phyloP scores from a whole-genome alignment of 176 grass and related monocot species.

The Secale cereale region DNA sequence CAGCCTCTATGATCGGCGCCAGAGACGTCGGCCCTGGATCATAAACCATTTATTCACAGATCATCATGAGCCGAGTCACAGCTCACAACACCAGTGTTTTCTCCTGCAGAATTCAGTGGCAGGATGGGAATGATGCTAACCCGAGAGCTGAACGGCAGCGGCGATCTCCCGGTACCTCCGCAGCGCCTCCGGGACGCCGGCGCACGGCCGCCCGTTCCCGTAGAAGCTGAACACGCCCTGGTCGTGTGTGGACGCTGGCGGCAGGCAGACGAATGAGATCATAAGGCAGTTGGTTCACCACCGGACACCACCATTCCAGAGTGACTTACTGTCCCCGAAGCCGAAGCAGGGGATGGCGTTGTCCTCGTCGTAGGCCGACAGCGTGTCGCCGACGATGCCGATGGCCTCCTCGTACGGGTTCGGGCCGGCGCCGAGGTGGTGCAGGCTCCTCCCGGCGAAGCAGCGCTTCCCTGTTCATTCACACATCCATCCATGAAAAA shows the following conservation, averaged over 20 bases:
- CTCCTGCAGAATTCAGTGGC: neutral
- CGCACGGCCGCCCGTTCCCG: conserved; percentile 23
- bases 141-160: conserved; percentile 33
- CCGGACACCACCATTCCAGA: too few species aligned
- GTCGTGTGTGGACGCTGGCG: conserved; percentile 50
- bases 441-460: conserved; percentile 40
- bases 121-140: conserved; percentile 12
- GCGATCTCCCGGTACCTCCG: conserved; percentile 51
- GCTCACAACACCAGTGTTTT: neutral
- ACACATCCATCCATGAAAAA: neutral
- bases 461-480: conserved; percentile 28
- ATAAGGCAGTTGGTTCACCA: neutral
- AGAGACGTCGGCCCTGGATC: conserved; percentile 67
- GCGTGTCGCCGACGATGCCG: conserved; percentile 24
- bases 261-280: neutral
- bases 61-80: neutral
- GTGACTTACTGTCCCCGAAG: conserved; percentile 44
- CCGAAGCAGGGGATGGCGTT: conserved; percentile 48
- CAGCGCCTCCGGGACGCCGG: conserved; percentile 35
- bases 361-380: conserved; percentile 45
- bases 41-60: neutral
- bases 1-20: conserved; percentile 67
- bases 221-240: conserved; percentile 56
- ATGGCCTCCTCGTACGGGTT: conserved; percentile 57
- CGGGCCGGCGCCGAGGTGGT: conserved; percentile 11